phyloP scores from a whole-genome alignment of 2,329 filamentous ascomycete genomes.

The Alternaria triticimaculans region DNA sequence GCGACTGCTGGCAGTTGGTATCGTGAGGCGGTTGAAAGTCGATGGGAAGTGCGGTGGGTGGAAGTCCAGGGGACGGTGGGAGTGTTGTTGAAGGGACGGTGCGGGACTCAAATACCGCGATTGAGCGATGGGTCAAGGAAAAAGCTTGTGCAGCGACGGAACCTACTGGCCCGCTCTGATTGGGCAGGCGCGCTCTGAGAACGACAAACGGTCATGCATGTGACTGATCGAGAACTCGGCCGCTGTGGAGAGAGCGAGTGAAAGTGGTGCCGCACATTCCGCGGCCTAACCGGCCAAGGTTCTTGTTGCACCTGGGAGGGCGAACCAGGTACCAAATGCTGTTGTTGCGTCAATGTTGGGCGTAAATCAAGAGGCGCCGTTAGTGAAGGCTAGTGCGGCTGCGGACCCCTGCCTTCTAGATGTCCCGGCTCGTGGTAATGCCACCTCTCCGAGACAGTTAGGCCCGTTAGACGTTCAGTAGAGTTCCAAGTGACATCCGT shows the following conservation, averaged over 20 bases:
- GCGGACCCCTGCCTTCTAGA: not conserved
- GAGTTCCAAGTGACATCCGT: not conserved
- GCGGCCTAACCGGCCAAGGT: constrained; percentile 2
- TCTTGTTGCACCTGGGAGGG: not conserved
- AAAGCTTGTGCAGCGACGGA: constrained; percentile 13
- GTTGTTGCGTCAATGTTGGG: constrained; percentile 3
- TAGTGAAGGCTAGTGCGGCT: constrained; percentile 7
- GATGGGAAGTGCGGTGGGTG: constrained; percentile 6
- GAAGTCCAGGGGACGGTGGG: constrained; percentile 39
- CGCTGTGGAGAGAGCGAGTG: not conserved
- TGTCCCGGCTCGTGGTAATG: constrained; percentile 16
- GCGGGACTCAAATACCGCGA: constrained; percentile 14
- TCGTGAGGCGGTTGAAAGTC: not conserved
- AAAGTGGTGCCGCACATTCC: not conserved
- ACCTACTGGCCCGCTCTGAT: constrained; percentile 5
- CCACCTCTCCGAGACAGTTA: constrained; percentile 25
- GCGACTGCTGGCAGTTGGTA: constrained; percentile 7
- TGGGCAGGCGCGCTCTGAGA: constrained; percentile 11
- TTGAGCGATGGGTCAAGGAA: constrained; percentile 9
- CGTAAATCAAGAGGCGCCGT: not conserved
- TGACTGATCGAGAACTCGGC: constrained; percentile 4
- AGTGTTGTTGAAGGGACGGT: constrained; percentile 20
- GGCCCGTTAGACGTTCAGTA: constrained; percentile 3
- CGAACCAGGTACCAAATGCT: not conserved
- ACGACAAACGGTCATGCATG: constrained; percentile 2